Evolutionary conservation across 106 monocot genomes (phyloP).

Genomic region (Cymbidium sinense): DNA sequence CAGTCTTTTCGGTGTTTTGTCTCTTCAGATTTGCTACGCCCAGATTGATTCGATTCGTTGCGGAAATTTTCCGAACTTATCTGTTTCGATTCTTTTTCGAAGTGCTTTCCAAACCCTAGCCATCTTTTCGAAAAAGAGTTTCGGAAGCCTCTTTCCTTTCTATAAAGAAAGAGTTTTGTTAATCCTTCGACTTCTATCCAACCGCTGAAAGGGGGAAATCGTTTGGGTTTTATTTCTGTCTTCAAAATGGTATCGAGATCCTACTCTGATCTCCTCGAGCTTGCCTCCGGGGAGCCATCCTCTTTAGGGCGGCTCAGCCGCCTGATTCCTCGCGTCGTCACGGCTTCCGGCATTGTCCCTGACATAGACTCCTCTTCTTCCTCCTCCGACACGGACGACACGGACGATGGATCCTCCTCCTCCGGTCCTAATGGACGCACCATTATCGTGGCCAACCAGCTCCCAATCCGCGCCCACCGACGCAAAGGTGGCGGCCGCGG

Average conservation of each 20-base stretch:
- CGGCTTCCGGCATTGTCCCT: constrained; percentile 48
- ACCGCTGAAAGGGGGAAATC: not conserved
- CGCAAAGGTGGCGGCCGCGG: constrained; percentile 11
- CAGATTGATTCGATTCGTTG: constrained; percentile 6
- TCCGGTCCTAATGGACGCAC: constrained; percentile 33
- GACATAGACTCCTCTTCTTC: constrained; percentile 30
- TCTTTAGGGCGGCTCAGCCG: constrained; percentile 29
- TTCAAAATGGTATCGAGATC: constrained; percentile 54
- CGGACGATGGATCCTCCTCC: constrained; percentile 23
- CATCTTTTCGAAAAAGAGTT: not conserved
- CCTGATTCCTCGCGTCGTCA: constrained; percentile 50
- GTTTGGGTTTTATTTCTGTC: not conserved
- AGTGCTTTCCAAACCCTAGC: constrained; percentile 4
- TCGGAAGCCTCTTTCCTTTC: not conserved
- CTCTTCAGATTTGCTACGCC: not conserved
- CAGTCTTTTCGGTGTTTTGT: not conserved
- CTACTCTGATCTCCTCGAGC: constrained; percentile 59
- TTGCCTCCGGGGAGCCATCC: constrained; percentile 48
- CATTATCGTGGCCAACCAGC: constrained; percentile 65
- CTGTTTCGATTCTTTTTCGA: not conserved
- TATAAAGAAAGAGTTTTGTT: not conserved
- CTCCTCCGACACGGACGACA: constrained; percentile 11
- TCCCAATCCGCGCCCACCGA: constrained; percentile 42
- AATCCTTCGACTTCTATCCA: not conserved
- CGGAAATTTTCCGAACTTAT: no score